Evolutionary conservation across 345 rosid genomes (phyloP).

Genomic region (Camelina hispida): DNA sequence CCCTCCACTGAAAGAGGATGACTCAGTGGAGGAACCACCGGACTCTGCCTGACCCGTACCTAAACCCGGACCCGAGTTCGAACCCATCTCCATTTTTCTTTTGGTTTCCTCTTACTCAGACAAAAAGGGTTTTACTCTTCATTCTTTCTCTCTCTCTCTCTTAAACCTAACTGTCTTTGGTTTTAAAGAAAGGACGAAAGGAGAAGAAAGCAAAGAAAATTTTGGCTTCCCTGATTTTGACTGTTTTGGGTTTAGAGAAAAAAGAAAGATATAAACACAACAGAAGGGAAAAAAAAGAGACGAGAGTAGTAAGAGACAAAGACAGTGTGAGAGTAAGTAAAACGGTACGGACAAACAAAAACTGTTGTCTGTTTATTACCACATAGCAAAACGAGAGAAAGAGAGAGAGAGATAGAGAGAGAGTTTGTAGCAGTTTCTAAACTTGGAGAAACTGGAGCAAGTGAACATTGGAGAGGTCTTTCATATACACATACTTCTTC

Average conservation of each 20-base stretch:
- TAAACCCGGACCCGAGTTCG: constrained; percentile 62
- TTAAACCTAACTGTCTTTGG: constrained; percentile 19
- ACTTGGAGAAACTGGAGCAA: constrained; percentile 34
- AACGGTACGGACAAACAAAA: constrained; percentile 38
- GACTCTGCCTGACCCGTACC: constrained; percentile 51
- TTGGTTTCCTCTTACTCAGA: constrained; percentile 37
- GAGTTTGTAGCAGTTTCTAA: constrained; percentile 33
- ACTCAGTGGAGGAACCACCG: constrained; percentile 58
- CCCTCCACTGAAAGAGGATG: constrained; percentile 67
- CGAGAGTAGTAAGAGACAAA: constrained; percentile 49
- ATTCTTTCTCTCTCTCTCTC: constrained; percentile 13
- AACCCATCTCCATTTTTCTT: constrained; percentile 63
- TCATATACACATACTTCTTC: constrained; percentile 19
- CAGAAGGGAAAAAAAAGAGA: constrained; percentile 31
- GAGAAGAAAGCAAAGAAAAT: constrained; percentile 34
- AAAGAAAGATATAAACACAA: constrained; percentile 14
- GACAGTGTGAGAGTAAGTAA: constrained; percentile 47
- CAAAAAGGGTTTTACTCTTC: constrained; percentile 28
- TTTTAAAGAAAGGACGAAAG: constrained; percentile 34
- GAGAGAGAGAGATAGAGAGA: constrained; percentile 1
- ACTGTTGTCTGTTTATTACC: constrained; percentile 36
- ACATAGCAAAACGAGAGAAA: constrained; percentile 24
- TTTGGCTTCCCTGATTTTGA: constrained; percentile 41
- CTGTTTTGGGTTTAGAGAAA: constrained; percentile 33
- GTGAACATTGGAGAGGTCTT: constrained; percentile 33